Conservation (phyloP, 768 basidiomycete genomes). For the Royoungia palumana region DNA sequence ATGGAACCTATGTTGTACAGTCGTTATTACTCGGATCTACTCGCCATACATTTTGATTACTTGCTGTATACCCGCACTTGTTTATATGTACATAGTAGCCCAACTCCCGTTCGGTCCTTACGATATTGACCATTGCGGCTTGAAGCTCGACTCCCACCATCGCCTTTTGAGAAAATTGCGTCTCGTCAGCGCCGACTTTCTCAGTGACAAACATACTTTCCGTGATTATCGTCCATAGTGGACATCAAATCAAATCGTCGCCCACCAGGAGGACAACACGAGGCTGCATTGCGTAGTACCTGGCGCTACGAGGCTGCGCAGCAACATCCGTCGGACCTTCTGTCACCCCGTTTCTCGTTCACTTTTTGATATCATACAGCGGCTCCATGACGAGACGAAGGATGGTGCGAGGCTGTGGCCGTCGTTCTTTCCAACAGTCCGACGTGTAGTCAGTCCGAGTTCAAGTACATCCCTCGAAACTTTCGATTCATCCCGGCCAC, state of each 20-base stretch:
- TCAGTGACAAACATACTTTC: too few relatives aligned
- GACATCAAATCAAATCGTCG: slow-evolving; percentile 4
- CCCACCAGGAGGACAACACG: slow-evolving; percentile 25
- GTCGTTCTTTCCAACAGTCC: neutral
- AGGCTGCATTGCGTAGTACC: slow-evolving; percentile 11
- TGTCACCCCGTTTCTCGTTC: slow-evolving; percentile 10
- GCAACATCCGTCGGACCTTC: slow-evolving; percentile 10
- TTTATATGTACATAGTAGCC: slow-evolving; percentile 19
- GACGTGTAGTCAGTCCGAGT: neutral
- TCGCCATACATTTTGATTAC: slow-evolving; percentile 11
- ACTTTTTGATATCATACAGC: slow-evolving; percentile 1
- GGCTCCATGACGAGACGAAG: neutral
- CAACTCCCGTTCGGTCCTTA: slow-evolving; percentile 6
- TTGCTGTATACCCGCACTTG: slow-evolving; percentile 22
- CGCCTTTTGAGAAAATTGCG: too few relatives aligned
- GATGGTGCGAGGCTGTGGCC: neutral
- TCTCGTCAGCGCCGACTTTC: too few relatives aligned
- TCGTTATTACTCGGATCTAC: slow-evolving; percentile 3
- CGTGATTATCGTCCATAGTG: neutral
- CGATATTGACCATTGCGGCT: neutral
- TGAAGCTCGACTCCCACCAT: too few relatives aligned
- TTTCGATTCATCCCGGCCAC: neutral
- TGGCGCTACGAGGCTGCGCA: slow-evolving; percentile 11
- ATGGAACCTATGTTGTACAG: slow-evolving; percentile 6
- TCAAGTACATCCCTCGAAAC: neutral